phyloP scores from a whole-genome alignment of 768 basidiomycete genomes.

The Pleurotus salmoneostramineus region DNA sequence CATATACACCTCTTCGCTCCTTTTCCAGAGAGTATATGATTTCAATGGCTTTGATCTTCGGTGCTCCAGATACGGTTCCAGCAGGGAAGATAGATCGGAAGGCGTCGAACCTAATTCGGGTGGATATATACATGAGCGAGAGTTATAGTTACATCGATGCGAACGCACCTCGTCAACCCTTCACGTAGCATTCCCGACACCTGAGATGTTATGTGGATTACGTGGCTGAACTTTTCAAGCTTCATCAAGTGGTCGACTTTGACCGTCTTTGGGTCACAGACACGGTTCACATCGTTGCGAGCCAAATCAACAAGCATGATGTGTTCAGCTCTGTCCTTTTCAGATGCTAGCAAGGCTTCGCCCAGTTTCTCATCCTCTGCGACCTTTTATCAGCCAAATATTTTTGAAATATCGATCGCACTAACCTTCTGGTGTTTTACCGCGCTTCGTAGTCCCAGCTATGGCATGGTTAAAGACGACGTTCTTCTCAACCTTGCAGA shows the following conservation, averaged over 20 bases:
- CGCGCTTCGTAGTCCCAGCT: conserved; percentile 89
- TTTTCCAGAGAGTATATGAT: conserved; percentile 83
- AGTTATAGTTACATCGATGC: not conserved
- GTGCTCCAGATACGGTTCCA: conserved; percentile 97
- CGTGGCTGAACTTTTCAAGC: conserved; percentile 95
- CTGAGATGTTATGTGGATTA: conserved; percentile 95
- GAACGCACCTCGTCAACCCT: conserved; percentile 71
- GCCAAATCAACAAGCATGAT: conserved; percentile 99
- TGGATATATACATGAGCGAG: not conserved
- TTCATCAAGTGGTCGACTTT: conserved; percentile 94
- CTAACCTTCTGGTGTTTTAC: conserved; percentile 81
- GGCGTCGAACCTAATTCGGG: conserved; percentile 77
- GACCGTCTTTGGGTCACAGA: conserved; percentile 92
- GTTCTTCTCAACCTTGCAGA: conserved; percentile 92
- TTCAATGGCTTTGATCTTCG: conserved; percentile 98
- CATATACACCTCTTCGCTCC: conserved; percentile 91
- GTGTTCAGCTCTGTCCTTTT: conserved; percentile 96
- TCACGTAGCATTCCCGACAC: conserved; percentile 84
- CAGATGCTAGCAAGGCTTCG: conserved; percentile 70
- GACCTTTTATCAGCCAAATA: not conserved
- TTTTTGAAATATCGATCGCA: not conserved
- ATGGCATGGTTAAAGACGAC: conserved; percentile 98
- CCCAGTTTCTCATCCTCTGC: conserved; percentile 89
- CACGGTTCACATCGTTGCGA: conserved; percentile 96
- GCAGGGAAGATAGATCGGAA: conserved; percentile 99